Percentiles rank a stretch among this genome's conserved stretches.
Conservation (phyloP, 139 green algal genomes). For the Zygnema circumcarinatum region DNA sequence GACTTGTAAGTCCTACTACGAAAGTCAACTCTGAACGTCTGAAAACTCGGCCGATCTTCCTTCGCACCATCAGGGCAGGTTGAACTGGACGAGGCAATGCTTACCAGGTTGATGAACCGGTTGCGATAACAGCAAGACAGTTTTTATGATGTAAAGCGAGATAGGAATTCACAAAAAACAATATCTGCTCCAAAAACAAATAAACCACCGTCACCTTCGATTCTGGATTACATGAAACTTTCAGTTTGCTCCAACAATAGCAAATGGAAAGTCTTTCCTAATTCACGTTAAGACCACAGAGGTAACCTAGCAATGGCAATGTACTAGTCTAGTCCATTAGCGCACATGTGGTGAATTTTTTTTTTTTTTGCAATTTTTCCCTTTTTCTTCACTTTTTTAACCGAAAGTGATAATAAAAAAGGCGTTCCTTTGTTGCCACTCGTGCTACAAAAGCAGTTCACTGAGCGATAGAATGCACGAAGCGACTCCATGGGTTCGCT, state of each 20-base stretch:
- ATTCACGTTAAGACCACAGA: neutral
- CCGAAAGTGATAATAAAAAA: neutral
- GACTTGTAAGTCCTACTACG: no score
- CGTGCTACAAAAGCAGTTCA: neutral
- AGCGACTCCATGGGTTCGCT: neutral
- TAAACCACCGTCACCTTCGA: neutral
- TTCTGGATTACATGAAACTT: neutral
- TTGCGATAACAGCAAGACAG: slow-evolving; percentile 45
- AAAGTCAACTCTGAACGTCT: no score
- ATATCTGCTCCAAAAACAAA: slow-evolving; percentile 40
- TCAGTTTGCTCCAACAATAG: neutral
- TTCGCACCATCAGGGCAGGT: no score
- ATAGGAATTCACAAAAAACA: slow-evolving; percentile 50
- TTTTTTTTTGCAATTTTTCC: neutral
- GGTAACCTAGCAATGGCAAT: neutral
- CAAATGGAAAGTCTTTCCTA: neutral
- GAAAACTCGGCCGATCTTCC: no score
- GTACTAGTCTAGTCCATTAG: slow-evolving; percentile 3
- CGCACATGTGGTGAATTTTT: neutral
- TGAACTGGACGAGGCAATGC: no score
- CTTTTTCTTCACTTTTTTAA: neutral
- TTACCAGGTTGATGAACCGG: slow-evolving; percentile 34
- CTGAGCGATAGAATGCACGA: neutral
- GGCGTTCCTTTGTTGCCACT: neutral
- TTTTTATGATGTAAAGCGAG: slow-evolving; percentile 50